phyloP scores from a whole-genome alignment of 345 rosid species.

The Acer saccharum region DNA sequence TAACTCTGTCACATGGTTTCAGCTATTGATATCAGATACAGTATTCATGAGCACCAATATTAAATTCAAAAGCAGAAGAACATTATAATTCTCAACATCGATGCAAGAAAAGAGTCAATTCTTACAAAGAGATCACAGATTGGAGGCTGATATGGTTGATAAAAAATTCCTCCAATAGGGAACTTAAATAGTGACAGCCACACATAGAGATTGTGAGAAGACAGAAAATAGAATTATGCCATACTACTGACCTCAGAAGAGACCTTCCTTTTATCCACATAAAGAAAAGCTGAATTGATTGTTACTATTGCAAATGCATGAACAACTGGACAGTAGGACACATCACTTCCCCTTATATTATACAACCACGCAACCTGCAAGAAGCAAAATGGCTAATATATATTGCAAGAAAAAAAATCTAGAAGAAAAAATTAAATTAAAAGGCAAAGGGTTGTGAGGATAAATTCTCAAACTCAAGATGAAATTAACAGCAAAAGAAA shows the following conservation, averaged over 20 bases:
- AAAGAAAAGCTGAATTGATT: conserved; percentile 63
- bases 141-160: neutral
- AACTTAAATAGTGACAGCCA: neutral
- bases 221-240: conserved; percentile 6
- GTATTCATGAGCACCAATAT: neutral
- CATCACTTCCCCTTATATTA: conserved; percentile 92
- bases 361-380: conserved; percentile 98
- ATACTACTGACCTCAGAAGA: conserved; percentile 56
- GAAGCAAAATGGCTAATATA: conserved; percentile 11
- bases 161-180: neutral
- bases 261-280: conserved; percentile 77
- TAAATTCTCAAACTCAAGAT: neutral
- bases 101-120: neutral
- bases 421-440: neutral
- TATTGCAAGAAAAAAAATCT: neutral
- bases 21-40: neutral
- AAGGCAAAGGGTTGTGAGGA: neutral
- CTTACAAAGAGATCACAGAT: neutral
- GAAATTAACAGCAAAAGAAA: neutral
- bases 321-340: conserved; percentile 86
- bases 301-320: conserved; percentile 93
- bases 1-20: conserved; percentile 1
- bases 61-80: conserved; percentile 4
- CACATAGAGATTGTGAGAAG: neutral
- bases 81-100: neutral